Conservation (phyloP, 495 filamentous ascomycete species). For the Pseudoneurospora amorphoporcata region DNA sequence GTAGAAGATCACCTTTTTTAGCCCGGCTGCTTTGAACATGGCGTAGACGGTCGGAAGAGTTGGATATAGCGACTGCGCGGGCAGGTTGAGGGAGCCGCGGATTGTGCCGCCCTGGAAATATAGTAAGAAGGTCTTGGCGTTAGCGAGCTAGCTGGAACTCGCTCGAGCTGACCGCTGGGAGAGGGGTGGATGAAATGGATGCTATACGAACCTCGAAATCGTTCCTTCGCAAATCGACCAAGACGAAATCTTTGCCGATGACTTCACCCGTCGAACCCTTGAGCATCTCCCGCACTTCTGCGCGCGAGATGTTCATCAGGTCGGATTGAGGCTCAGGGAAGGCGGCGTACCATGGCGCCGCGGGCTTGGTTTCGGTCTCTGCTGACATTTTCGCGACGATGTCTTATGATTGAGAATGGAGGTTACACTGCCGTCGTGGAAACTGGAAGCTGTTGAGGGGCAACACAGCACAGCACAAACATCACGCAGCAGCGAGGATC, state of each 20-base stretch:
- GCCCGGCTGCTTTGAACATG: slow-evolving; percentile 38
- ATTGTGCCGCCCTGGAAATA: slow-evolving; percentile 54
- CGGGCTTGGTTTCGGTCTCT: neutral
- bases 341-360: slow-evolving; percentile 17
- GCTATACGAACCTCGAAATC: slow-evolving; percentile 47
- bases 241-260: slow-evolving; percentile 40
- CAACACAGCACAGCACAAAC: neutral
- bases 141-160: neutral
- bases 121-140: neutral
- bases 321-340: slow-evolving; percentile 16
- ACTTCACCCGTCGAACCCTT: neutral
- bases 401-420: neutral
- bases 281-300: slow-evolving; percentile 18
- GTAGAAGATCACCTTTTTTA: slow-evolving; percentile 52
- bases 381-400: neutral
- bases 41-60: slow-evolving; percentile 47
- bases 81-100: slow-evolving; percentile 56
- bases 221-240: slow-evolving; percentile 52
- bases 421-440: neutral
- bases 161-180: neutral
- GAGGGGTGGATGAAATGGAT: no score
- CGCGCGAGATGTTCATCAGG: slow-evolving; percentile 16
- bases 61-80: slow-evolving; percentile 54
- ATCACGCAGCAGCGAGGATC: neutral
- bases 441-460: neutral